A percentile compares a stretch with the other conserved stretches of the same genome.
Conservation (phyloP, 164 flowering plant species). For the Liquidambar formosana region DNA sequence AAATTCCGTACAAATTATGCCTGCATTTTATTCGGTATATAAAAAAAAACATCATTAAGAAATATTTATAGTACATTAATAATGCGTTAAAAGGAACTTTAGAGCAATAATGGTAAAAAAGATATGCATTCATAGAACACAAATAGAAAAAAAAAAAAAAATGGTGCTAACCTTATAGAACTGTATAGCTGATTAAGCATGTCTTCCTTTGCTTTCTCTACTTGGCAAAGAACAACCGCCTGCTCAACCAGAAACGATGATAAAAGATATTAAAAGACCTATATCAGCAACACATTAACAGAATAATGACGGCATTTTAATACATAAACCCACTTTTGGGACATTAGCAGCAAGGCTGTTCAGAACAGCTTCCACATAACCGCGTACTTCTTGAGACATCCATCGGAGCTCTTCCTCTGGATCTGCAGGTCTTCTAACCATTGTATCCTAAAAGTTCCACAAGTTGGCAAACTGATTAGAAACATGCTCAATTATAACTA, state of each 20-base stretch:
- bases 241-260: slow-evolving; percentile 36
- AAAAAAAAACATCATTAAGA: neutral
- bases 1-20: neutral
- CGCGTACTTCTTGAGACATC: slow-evolving; percentile 99
- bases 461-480: neutral
- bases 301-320: neutral
- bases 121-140: neutral
- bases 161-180: slow-evolving; percentile 63
- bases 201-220: slow-evolving; percentile 97
- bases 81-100: neutral
- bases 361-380: slow-evolving; percentile 98
- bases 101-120: neutral
- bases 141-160: neutral
- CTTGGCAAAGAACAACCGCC: slow-evolving; percentile 99
- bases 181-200: slow-evolving; percentile 94
- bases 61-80: neutral
- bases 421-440: slow-evolving; percentile 92
- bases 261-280: neutral
- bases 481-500: neutral
- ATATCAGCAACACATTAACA: neutral
- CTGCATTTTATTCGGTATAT: neutral
- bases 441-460: slow-evolving; percentile 62
- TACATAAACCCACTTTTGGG: slow-evolving; percentile 58
- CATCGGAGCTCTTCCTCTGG: slow-evolving; percentile 99
- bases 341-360: slow-evolving; percentile 98